Percentiles rank a stretch among this genome's conserved stretches.
These are phyloP conservation scores for Yamadazyma paraphyllophila DNA, from an alignment of 805 yeast genomes.

Conservation along the genomic window DNA sequence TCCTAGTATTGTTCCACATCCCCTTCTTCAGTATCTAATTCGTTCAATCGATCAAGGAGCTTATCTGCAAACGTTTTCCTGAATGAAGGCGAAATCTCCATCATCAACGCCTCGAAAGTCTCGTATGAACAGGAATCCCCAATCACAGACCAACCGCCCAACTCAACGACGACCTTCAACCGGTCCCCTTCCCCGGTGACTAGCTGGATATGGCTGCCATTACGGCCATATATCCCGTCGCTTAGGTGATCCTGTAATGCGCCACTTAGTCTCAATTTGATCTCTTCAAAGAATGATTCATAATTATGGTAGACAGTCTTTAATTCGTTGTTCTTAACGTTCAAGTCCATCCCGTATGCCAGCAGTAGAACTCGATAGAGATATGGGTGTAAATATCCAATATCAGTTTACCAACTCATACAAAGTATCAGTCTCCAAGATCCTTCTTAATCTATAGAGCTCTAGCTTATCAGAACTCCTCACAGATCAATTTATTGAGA, in stretches of 20 bases:
- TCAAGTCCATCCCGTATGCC: constrained; percentile 15
- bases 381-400: too few relatives aligned
- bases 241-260: background rate
- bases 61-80: constrained; percentile 17
- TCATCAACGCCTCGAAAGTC: constrained; percentile 34
- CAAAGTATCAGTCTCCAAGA: too few relatives aligned
- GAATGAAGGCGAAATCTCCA: constrained; percentile 22
- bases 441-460: too few relatives aligned
- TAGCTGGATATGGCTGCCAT: constrained; percentile 9
- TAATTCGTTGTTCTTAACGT: constrained; percentile 20
- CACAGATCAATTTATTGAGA: too few relatives aligned
- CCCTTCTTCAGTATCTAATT: constrained; percentile 4
- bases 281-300: constrained; percentile 16
- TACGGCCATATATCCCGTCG: constrained; percentile 3
- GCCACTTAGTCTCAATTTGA: constrained; percentile 10
- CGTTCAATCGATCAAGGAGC: constrained; percentile 18
- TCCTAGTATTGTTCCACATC: background rate
- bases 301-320: constrained; percentile 21
- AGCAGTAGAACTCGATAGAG: too few relatives aligned
- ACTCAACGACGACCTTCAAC: constrained; percentile 22
- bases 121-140: constrained; percentile 18
- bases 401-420: too few relatives aligned
- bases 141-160: constrained; percentile 27
- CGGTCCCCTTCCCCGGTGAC: constrained; percentile 17
- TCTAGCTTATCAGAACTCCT: too few relatives aligned